Evolutionary conservation across 176 grass and related monocot genomes (phyloP), one percentile per base, ranked within the genome.

Genomic region (Areca catechu): DNA sequence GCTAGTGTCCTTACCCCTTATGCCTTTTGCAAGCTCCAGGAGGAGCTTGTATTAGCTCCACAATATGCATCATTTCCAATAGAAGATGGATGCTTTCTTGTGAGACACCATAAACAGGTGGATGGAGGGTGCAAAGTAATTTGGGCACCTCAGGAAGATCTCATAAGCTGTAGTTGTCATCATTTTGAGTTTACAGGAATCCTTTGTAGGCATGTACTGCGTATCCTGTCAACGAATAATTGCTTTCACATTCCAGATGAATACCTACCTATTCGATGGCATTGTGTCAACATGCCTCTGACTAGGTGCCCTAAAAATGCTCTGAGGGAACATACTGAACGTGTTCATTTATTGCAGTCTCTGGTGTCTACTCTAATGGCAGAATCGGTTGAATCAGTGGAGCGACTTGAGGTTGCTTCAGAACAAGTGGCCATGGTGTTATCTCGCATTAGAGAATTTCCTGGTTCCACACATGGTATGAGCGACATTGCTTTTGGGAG

Each of bases 61-160:
- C 53, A 21, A 22, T 55, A 55, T 55, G 53, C 53, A 55, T 55
- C 53, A 55, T 55, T 55, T 55, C 20, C 53, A 14, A 55, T 55
- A 22, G 53, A 55, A 55, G 53, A 55, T 19, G 21, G 53, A 7
- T 10, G 20, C 21, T 55, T 55, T 55, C 53, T 22, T 19, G 53
- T 55, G 21, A 55, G 53, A 22, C 18, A 55, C 53, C 53, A 55
- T 21, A 55, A 12, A 4, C 53, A 55, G 53, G 19, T 55, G 53
- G 53, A 55, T 55, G 53, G 53, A 12, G 19, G 53, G 53, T 22
- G 19, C 53, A 55, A 55, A 20, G 53, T 55, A 21, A 55, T 55
- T 55, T 55, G 53, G 53, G 19, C 21, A 20, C 53, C 53, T 14
- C 19, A 55, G 14, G 53, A 55, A 55, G 53, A 55, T 19, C 53